Evolutionary conservation across 163 green algal species (phyloP), one percentile per base, ranked within the genome.

Genomic region (Trebouxiophyceae sp.): DNA sequence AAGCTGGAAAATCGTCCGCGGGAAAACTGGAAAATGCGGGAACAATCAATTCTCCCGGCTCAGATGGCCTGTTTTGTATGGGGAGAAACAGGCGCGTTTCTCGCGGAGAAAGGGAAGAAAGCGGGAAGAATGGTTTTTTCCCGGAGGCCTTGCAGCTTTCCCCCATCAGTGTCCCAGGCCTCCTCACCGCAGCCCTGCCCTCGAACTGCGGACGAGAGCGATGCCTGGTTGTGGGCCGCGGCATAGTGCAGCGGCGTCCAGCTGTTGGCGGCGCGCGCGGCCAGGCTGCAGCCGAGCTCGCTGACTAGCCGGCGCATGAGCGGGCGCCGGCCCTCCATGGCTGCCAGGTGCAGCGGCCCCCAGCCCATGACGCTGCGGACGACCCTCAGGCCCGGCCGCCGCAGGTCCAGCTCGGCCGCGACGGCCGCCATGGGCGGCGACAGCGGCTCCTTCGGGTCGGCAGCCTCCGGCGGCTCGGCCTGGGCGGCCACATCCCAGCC

Each of bases 181-280:
- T n/a, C n/a, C n/a, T n/a, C n/a, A n/a, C n/a, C n/a, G n/a, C n/a
- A n/a, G n/a, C n/a, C n/a, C n/a, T n/a, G n/a, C n/a, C n/a, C n/a
- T n/a, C n/a, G n/a, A n/a, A n/a, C n/a, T n/a, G n/a, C n/a, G n/a
- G n/a, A n/a, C n/a, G n/a, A n/a, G n/a, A n/a, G n/a, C n/a, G n/a
- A n/a, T n/a, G n/a, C 77, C 74, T 84, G 73, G 67, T 87, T 86
- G 62, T 83, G 80, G 0, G 81, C 81, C 8, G 81, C 81, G n/a
- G 81, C 81, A 54, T 84, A 86, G 67, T 87, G 81, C 67, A 87
- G 65, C 23, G 81, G 76, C 30, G 76, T 87, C 81, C 81, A 87
- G 32, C 60, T 76, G 67, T 84, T 87, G 56, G 76, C 79, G 45
- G 54, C 74, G 33, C 74, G 80, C 1, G 61, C 69, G 19, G 60